Conservation (phyloP, 2,329 filamentous ascomycete species). For the Pseudogymnoascus sp. region DNA sequence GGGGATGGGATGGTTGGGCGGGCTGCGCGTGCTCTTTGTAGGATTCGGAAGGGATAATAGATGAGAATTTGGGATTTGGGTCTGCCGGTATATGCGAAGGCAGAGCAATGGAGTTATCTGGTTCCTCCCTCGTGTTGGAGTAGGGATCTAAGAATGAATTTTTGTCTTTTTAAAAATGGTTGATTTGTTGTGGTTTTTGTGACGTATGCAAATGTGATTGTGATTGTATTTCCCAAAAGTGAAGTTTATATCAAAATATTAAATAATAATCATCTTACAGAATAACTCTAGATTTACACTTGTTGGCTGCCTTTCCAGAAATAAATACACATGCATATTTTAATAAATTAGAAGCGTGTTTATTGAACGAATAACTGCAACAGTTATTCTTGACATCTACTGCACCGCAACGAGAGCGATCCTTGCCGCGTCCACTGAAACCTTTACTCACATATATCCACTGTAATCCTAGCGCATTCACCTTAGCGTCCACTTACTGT, state of each 20-base stretch:
- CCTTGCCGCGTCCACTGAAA: not conserved
- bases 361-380: not conserved
- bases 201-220: not conserved
- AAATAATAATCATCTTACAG: no score
- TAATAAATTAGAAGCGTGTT: not conserved
- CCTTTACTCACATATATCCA: not conserved
- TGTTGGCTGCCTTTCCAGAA: no score
- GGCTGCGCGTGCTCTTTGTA: constrained; percentile 30
- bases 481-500: not conserved
- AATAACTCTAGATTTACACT: no score
- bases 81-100: constrained; percentile 13
- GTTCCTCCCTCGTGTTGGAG: not conserved
- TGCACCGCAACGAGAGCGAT: not conserved
- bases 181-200: not conserved
- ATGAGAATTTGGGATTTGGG: constrained; percentile 17
- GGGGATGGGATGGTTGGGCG: not conserved
- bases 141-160: constrained; percentile 4
- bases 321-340: not conserved
- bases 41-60: constrained; percentile 18
- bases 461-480: not conserved
- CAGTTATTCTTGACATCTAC: not conserved
- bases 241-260: no score
- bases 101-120: constrained; percentile 31
- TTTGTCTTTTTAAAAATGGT: not conserved
- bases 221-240: not conserved